Base-by-base conservation (phyloP, 2,329 filamentous ascomycete species). In the Colletotrichum orbiculare region DNA sequence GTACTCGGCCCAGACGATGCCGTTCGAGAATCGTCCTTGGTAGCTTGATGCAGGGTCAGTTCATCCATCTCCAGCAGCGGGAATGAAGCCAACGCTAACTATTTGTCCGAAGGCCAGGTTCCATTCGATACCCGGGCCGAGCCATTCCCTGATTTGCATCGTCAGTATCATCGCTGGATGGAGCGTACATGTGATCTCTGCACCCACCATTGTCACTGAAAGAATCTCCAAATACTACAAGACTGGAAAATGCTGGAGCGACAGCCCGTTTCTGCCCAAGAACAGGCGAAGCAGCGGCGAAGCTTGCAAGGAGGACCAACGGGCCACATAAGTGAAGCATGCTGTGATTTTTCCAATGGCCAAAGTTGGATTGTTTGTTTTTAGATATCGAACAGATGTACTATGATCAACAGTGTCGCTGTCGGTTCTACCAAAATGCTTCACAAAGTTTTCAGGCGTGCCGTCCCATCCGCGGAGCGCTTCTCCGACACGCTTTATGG, bases 1-100 rank as follows among this genome's bases (percentile, higher is more conserved):
- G 15, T 66, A 66, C 34, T 66, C 63, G 13, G 58, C 17, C 63
- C 63, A 66, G 52, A 66, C 63, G 9, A 57, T 38, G 53, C 63
- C 63, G 37, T 66, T 55, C 4, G 63, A 66, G 43, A 66, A 66
- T 10, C 63, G 63, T 9, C 58, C 63, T 2, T 56, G n/a, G 17
- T 62, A 66, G 33, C 63, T 66, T 25, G 6, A 4, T 7, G 4
- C 6, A n/a, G 0, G 8, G 12, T 42, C 7, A 62, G 15, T 38
- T 13, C 0, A 8, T 3, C 6, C 11, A 1, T 25, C 37, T 8
- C 4, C 17, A 25, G 25, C 4, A 25, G 25, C 13, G 4, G 7
- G 8, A 5, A 8, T 25, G 25, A 35, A 13, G 2, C 2, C 15
- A 33, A 5, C 12, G 3, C 63, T 65, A 6, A 65, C 62, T 66